phyloP scores from a whole-genome alignment of 2,329 filamentous ascomycete genomes.

The Fusarium burgessii region DNA sequence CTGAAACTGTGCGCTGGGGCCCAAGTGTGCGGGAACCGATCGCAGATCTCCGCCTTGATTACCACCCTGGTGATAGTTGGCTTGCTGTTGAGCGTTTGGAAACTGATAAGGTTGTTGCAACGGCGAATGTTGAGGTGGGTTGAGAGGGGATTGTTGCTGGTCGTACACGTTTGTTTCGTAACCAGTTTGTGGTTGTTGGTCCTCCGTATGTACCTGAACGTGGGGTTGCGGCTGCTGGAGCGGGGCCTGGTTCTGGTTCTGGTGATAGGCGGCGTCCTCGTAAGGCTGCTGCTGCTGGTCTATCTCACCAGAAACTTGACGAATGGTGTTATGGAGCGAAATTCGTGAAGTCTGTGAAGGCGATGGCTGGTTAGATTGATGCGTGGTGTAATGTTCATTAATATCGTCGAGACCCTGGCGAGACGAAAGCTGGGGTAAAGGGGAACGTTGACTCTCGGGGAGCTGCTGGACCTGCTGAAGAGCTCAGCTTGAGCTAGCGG shows the following conservation, averaged over 20 bases:
- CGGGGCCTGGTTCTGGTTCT: conserved; percentile 52
- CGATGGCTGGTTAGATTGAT: conserved; percentile 56
- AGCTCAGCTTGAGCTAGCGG: conserved; percentile 38
- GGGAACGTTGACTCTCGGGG: conserved; percentile 48
- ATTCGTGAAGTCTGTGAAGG: conserved; percentile 56
- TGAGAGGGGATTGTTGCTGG: conserved; percentile 45
- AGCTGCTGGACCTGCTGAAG: conserved; percentile 46
- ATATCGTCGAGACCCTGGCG: conserved; percentile 59
- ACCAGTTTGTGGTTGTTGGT: conserved; percentile 52
- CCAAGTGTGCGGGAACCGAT: conserved; percentile 52
- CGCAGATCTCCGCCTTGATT: conserved; percentile 53
- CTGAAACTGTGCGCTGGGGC: conserved; percentile 48
- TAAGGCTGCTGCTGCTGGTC: conserved; percentile 59
- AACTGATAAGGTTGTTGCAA: conserved; percentile 42
- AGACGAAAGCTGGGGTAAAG: conserved; percentile 58
- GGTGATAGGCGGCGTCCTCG: conserved; percentile 57
- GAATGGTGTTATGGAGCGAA: conserved; percentile 57
- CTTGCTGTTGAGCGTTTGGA: conserved; percentile 52
- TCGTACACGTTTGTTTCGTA: conserved; percentile 56
- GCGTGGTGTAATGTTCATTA: conserved; percentile 53
- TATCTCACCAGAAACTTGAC: conserved; percentile 60
- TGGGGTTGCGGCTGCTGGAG: conserved; percentile 41
- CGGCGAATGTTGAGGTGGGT: conserved; percentile 29
- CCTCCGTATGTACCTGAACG: conserved; percentile 33
- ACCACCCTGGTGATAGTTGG: conserved; percentile 42